phyloP scores from a whole-genome alignment of 2,329 filamentous ascomycete species.

The Cladophialophora exuberans region DNA sequence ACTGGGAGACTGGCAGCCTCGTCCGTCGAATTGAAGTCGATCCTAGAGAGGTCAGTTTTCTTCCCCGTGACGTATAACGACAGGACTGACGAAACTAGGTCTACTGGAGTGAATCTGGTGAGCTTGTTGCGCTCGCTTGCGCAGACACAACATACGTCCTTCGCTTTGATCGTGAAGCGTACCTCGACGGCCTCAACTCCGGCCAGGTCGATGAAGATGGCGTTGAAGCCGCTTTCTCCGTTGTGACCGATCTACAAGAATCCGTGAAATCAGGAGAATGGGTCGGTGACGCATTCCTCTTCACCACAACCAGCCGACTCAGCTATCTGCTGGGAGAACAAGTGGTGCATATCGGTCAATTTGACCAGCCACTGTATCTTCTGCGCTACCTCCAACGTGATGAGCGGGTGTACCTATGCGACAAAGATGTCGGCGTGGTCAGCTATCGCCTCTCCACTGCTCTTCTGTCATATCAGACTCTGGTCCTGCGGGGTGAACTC shows the following conservation, averaged over 20 bases:
- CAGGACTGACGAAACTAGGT: constrained; percentile 61
- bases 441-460: constrained; percentile 89
- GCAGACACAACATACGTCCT: constrained; percentile 96
- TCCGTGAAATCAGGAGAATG: constrained; percentile 92
- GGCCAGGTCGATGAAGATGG: constrained; percentile 87
- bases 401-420: constrained; percentile 89
- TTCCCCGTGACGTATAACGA: background rate
- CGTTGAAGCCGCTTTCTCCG: constrained; percentile 93
- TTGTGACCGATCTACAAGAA: constrained; percentile 94
- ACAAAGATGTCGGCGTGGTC: constrained; percentile 91
- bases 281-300: constrained; percentile 99
- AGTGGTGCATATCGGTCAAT: constrained; percentile 96
- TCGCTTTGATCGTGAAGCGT: constrained; percentile 86
- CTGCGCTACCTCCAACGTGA: constrained; percentile 94
- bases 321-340: constrained; percentile 98
- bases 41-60: constrained; percentile 56
- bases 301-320: constrained; percentile 94
- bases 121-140: constrained; percentile 88
- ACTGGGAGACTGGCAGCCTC: constrained; percentile 88
- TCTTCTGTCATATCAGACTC: constrained; percentile 94
- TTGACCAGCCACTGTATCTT: constrained; percentile 92
- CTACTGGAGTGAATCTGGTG: constrained; percentile 97
- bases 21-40: constrained; percentile 89
- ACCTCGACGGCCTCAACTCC: constrained; percentile 77
- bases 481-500: constrained; percentile 91